Percentiles rank a stretch among this genome's conserved stretches.
Conservation (phyloP, 371 early-diverging fungal genomes). For the Mortierella sp. region DNA sequence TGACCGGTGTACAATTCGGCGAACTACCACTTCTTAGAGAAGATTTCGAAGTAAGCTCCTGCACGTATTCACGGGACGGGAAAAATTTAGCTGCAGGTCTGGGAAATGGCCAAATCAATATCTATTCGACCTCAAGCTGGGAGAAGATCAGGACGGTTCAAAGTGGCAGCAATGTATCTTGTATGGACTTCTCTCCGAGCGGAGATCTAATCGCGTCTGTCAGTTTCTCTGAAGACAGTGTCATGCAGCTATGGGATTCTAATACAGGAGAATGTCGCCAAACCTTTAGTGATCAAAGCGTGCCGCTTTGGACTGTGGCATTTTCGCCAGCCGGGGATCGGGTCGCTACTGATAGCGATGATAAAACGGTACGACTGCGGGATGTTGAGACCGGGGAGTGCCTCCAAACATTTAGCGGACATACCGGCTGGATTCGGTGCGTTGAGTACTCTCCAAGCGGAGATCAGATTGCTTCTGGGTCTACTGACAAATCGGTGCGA, state of each 20-base stretch:
- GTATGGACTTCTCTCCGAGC: not conserved
- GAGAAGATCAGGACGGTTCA: not conserved
- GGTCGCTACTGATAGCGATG: not conserved
- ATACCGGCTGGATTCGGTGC: not conserved
- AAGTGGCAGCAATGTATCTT: not conserved
- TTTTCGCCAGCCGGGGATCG: not conserved
- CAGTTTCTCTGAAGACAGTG: not conserved
- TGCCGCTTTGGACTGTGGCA: not conserved
- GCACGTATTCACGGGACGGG: slow-evolving; percentile 2
- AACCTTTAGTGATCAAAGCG: not conserved
- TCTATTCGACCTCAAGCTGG: not conserved
- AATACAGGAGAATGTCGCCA: not conserved
- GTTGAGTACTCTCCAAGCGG: not conserved
- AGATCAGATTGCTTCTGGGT: not conserved
- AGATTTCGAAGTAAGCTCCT: not conserved
- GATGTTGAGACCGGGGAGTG: not conserved
- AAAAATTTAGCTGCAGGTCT: not conserved
- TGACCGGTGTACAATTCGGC: not conserved
- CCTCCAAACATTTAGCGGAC: not conserved
- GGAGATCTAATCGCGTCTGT: not conserved
- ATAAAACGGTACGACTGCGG: not conserved
- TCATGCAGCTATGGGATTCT: not conserved
- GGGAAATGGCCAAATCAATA: not conserved
- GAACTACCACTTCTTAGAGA: not conserved
- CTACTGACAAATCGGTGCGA: not conserved